These are phyloP conservation scores for Alternaria tenuissima DNA, from an alignment of 2,329 filamentous ascomycete genomes.

Conservation along the genomic window DNA sequence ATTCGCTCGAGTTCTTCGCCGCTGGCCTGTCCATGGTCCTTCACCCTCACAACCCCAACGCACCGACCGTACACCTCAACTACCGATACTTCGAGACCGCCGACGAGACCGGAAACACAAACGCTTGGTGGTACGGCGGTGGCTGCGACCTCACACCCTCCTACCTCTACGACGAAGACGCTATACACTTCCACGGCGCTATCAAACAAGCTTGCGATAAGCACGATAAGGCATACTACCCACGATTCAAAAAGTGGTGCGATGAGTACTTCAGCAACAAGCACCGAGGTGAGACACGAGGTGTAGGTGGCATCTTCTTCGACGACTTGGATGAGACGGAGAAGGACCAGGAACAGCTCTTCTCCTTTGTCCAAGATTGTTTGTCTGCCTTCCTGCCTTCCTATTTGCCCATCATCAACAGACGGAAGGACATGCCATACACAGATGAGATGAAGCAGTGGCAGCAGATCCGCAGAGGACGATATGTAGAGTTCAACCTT, in stretches of 20 bases:
- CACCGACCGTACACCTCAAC: slow-evolving; percentile 96
- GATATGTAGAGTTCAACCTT: slow-evolving; percentile 98
- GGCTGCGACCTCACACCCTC: slow-evolving; percentile 91
- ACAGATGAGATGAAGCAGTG: slow-evolving; percentile 88
- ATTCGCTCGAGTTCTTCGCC: slow-evolving; percentile 93
- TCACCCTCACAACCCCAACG: slow-evolving; percentile 95
- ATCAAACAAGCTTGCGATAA: slow-evolving; percentile 93
- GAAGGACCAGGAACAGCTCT: slow-evolving; percentile 87
- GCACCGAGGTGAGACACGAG: slow-evolving; percentile 85
- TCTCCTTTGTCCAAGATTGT: slow-evolving; percentile 87
- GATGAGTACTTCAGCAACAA: slow-evolving; percentile 97
- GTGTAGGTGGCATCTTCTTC: slow-evolving; percentile 97
- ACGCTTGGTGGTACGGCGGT: slow-evolving; percentile 98
- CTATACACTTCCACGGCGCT: slow-evolving; percentile 92
- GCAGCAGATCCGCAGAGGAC: slow-evolving; percentile 93
- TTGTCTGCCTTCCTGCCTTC: slow-evolving; percentile 87
- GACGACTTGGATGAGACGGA: slow-evolving; percentile 91
- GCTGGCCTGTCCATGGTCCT: slow-evolving; percentile 91
- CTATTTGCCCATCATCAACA: slow-evolving; percentile 88
- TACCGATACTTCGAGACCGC: slow-evolving; percentile 99
- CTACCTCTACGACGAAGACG: slow-evolving; percentile 97
- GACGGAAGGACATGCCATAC: slow-evolving; percentile 90
- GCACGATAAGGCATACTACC: slow-evolving; percentile 91
- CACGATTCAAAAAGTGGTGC: slow-evolving; percentile 97
- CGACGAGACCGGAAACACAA: slow-evolving; percentile 78